These are phyloP conservation scores for Nicotiana sylvestris DNA, from an alignment of 257 asterid species.

Conservation along the genomic window DNA sequence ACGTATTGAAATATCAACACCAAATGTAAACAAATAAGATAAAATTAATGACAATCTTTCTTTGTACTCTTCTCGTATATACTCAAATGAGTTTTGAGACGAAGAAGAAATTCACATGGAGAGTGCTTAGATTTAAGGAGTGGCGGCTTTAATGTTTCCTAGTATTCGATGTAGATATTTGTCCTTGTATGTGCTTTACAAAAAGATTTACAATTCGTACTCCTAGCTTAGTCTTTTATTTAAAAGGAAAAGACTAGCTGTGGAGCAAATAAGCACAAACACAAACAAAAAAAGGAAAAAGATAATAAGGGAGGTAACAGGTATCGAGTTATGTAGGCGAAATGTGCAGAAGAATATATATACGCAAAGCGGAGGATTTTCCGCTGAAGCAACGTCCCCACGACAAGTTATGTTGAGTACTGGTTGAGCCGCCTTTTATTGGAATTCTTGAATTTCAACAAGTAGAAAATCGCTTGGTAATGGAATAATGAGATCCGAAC, in stretches of 20 bases:
- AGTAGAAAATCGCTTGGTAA: neutral
- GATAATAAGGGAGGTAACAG: neutral
- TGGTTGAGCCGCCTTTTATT: neutral
- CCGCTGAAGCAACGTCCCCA: neutral
- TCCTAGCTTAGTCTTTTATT: neutral
- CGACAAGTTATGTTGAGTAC: neutral
- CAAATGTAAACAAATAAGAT: neutral
- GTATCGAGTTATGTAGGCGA: neutral
- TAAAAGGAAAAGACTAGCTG: neutral
- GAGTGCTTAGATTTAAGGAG: neutral
- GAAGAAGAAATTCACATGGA: neutral
- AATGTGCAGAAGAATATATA: neutral
- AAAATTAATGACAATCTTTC: too few relatives aligned
- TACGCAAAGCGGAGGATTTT: neutral
- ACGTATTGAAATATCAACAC: too few relatives aligned
- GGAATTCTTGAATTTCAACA: neutral
- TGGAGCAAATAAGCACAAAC: neutral
- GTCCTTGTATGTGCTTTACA: neutral
- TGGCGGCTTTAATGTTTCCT: neutral
- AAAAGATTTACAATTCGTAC: neutral
- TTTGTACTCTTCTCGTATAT: neutral
- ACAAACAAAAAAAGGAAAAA: neutral
- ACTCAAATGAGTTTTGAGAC: neutral
- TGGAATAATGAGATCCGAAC: conserved; percentile 37
- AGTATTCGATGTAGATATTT: neutral